A percentile compares a stretch with the other conserved stretches of the same genome.
Evolutionary conservation across 805 yeast species (phyloP).

Genomic region (Suhomyces faveliae): DNA sequence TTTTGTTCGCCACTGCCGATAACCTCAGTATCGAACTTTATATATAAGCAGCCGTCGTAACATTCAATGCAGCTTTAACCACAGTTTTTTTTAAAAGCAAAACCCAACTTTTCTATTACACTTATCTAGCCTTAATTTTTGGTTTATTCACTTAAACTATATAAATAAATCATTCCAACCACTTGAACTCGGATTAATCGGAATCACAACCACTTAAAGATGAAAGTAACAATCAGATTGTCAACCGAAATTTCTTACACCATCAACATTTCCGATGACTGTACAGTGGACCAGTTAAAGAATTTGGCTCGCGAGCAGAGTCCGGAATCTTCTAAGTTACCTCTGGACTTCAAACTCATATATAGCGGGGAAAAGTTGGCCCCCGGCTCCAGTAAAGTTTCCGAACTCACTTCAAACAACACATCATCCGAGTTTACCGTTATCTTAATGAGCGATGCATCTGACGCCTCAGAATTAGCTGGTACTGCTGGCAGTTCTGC

Average conservation of each 20-base stretch:
- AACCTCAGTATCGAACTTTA: background rate
- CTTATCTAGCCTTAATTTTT: background rate
- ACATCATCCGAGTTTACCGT: constrained; percentile 16
- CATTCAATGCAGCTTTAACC: background rate
- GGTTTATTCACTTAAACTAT: background rate
- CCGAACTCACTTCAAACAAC: constrained; percentile 8
- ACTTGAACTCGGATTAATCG: constrained; percentile 1
- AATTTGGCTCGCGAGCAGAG: constrained; percentile 41
- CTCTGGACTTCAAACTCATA: constrained; percentile 39
- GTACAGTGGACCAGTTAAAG: constrained; percentile 52
- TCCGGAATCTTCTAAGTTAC: constrained; percentile 31
- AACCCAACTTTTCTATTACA: background rate
- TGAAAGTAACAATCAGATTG: constrained; percentile 52
- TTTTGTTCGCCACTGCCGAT: constrained; percentile 7
- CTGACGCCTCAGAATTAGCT: constrained; percentile 20
- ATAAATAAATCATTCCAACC: background rate
- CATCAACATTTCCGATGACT: constrained; percentile 50
- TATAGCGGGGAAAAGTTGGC: constrained; percentile 38
- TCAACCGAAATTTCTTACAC: constrained; percentile 44
- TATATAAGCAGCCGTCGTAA: background rate
- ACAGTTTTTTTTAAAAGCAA: background rate
- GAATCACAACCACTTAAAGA: constrained; percentile 14
- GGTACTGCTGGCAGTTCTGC: constrained; percentile 12
- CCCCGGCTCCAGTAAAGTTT: constrained; percentile 22
- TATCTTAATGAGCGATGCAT: constrained; percentile 27